These are phyloP conservation scores for Pholiota molesta DNA, from an alignment of 768 basidiomycete genomes.

Conservation along the genomic window DNA sequence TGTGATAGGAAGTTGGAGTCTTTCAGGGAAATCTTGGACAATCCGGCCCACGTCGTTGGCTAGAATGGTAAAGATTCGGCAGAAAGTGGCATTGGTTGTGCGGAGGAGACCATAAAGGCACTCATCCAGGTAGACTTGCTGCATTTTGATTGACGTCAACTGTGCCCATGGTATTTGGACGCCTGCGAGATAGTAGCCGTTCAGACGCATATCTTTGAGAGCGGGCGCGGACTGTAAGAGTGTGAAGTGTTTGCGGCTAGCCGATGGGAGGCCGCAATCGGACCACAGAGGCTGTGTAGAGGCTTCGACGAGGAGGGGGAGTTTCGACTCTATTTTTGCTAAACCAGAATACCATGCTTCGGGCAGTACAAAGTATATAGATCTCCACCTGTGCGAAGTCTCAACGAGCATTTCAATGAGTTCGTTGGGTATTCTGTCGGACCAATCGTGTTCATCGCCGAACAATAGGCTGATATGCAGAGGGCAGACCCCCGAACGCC, in stretches of 20 bases:
- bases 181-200: neutral
- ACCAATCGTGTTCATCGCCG: neutral
- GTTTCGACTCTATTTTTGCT: neutral
- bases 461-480: neutral
- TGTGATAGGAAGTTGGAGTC: neutral
- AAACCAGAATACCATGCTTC: neutral
- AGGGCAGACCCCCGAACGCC: neutral
- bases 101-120: neutral
- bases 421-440: neutral
- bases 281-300: neutral
- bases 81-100: neutral
- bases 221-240: neutral
- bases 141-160: neutral
- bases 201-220: neutral
- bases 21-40: neutral
- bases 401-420: neutral
- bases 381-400: neutral
- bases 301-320: neutral
- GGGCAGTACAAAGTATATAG: neutral
- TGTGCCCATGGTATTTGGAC: neutral
- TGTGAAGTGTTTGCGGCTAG: neutral
- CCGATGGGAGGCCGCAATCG: neutral
- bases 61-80: neutral
- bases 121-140: neutral
- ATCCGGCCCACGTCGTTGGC: neutral